Evolutionary conservation across 768 basidiomycete genomes (phyloP).

Genomic region (Psilocybe subaeruginosa): DNA sequence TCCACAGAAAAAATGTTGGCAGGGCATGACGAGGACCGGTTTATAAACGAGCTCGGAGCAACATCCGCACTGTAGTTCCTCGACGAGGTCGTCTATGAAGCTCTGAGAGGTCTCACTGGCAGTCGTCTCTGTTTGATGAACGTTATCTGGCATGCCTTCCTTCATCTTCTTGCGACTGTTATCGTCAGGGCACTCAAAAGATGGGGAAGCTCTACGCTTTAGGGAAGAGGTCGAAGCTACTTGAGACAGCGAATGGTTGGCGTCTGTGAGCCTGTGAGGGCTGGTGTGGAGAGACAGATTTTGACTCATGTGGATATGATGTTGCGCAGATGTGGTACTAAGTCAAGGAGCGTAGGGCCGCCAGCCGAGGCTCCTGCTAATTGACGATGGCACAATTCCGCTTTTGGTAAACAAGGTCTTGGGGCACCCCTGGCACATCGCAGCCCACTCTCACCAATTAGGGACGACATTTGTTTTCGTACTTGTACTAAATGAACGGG

Average conservation of each 20-base stretch:
- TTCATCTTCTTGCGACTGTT: slow-evolving; percentile 64
- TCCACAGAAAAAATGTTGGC: slow-evolving; percentile 92
- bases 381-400: slow-evolving; percentile 30
- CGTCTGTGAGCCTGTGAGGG: neutral
- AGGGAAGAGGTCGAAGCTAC: slow-evolving; percentile 24
- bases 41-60: slow-evolving; percentile 82
- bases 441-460: slow-evolving; percentile 3
- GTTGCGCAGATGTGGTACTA: slow-evolving; percentile 21
- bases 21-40: slow-evolving; percentile 82
- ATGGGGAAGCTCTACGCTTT: slow-evolving; percentile 67
- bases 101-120: slow-evolving; percentile 18
- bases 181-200: slow-evolving; percentile 54
- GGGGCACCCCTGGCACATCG: neutral
- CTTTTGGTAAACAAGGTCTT: slow-evolving; percentile 27
- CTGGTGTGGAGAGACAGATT: slow-evolving; percentile 11
- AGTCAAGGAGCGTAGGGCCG: slow-evolving; percentile 23
- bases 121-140: slow-evolving; percentile 4
- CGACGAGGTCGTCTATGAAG: slow-evolving; percentile 64
- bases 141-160: slow-evolving; percentile 36
- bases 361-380: slow-evolving; percentile 28
- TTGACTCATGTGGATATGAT: slow-evolving; percentile 23
- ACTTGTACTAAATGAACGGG: neutral
- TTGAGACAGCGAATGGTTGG: slow-evolving; percentile 11
- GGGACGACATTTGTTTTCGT: neutral
- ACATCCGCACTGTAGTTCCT: slow-evolving; percentile 85